Conservation (phyloP, 768 basidiomycete genomes). For the Rubroboletus satanas region DNA sequence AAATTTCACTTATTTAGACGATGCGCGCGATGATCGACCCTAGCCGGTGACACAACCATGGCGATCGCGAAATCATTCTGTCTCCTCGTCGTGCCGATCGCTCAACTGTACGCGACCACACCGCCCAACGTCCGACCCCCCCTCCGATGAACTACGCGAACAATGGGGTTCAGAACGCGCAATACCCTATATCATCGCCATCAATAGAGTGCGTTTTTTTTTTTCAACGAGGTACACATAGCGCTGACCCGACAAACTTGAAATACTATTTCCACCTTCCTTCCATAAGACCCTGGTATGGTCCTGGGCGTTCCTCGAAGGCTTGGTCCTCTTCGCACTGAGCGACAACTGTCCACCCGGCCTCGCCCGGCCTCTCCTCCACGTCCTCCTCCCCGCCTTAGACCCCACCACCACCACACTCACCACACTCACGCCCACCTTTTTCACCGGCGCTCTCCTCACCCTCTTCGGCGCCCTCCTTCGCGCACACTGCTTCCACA, state of each 20-base stretch:
- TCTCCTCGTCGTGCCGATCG: not conserved
- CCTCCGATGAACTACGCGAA: conserved; percentile 10
- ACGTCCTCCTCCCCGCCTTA: not conserved
- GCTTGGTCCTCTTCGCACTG: not conserved
- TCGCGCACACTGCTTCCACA: conserved; percentile 15
- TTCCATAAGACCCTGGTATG: conserved; percentile 1
- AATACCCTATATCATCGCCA: fast-evolving
- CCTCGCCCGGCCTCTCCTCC: not conserved
- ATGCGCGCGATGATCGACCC: not conserved
- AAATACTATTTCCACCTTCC: not conserved
- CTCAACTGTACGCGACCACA: conserved; percentile 1
- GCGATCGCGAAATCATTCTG: conserved; percentile 7
- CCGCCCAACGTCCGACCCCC: conserved; percentile 17
- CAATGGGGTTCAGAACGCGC: conserved; percentile 3
- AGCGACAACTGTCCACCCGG: not conserved
- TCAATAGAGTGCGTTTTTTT: not conserved
- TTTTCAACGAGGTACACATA: not conserved
- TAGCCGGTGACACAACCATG: not conserved
- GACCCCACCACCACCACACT: not conserved
- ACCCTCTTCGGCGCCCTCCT: conserved; percentile 8
- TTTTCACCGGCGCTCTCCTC: conserved; percentile 8
- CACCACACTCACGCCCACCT: conserved; percentile 10
- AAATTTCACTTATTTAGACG: too few relatives aligned
- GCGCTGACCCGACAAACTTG: not conserved
- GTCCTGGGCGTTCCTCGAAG: conserved; percentile 11